Base-by-base conservation (phyloP, 768 basidiomycete genomes). In the Jaapia argillacea region DNA sequence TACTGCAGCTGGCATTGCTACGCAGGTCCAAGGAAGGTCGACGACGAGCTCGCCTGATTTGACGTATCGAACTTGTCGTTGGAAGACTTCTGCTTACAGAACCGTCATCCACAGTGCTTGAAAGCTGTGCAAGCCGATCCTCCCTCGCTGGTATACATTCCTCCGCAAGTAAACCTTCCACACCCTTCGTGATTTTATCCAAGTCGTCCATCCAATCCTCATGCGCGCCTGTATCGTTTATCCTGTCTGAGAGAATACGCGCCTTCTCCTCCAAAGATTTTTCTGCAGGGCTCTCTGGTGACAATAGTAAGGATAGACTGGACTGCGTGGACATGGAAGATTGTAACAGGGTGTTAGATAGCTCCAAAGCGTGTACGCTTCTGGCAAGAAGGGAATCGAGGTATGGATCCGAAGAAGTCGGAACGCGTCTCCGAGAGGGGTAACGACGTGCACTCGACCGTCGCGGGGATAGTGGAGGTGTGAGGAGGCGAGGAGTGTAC, bases 331-430 rank as follows among this genome's bases (percentile, higher is more conserved):
- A 74, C 52, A 88, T 80, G 18, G 83, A 82, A 10, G 77, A 79
- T 55, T 85, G 80, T 37, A 91, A 66, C 7, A 90, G 66, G 2
- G 78, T 72, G 45, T 90, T 90, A 4, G 87, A 90, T 70, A 88
- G 79, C 57, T 90, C 88, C 6, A 91, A 68, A 1, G 87, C 87
- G 60, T 87, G 79, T 12, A 90, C 84, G 50, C 85, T 87, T 48
- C 87, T 77, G 45, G 78, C 84, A 1, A 90, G 70, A 13, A 90
- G 66, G n/a, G 80, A 72, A 59, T 90, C 88, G 22, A 88, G 70
- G 52, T 73, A 78, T 10, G 74, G 72, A 56, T 83, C 79, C 40
- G 43, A 52, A 2, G 64, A 58, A 18, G 60, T 40, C 24, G 43
- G 37, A 48, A 36, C 44, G 46, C 24, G 53, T 41, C 28, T 28